Conservation (phyloP, 1,284 basidiomycete species). For the Apiotrichum laibachii region DNA sequence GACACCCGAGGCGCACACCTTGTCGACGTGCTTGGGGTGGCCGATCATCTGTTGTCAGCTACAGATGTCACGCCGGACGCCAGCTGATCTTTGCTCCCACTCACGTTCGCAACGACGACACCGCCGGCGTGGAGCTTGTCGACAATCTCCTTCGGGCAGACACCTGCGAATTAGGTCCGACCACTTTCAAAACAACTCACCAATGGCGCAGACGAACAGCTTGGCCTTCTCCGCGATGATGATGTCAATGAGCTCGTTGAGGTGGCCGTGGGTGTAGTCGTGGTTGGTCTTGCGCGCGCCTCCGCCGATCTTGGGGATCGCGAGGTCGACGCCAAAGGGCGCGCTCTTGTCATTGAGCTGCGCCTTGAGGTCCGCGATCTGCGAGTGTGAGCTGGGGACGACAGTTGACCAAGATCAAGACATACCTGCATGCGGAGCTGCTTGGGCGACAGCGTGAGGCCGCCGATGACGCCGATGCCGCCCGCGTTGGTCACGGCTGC, state of each 20-base stretch:
- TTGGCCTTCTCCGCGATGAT: conserved; percentile 80
- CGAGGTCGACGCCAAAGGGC: conserved; percentile 82
- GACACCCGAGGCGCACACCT: conserved; percentile 73
- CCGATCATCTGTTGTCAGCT: conserved; percentile 68
- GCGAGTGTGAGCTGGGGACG: too few relatives aligned
- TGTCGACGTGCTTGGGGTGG: conserved; percentile 77
- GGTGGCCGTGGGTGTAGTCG: conserved; percentile 65
- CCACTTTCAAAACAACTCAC: too few relatives aligned
- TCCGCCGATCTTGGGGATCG: conserved; percentile 77
- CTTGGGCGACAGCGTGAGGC: conserved; percentile 50
- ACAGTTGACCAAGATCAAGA: too few relatives aligned
- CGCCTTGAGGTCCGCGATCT: conserved; percentile 72
- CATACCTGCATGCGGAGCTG: conserved; percentile 37
- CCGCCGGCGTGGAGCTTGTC: conserved; percentile 75
- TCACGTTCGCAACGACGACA: conserved; percentile 75
- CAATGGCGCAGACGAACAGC: conserved; percentile 77
- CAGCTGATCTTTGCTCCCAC: background rate
- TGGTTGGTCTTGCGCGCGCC: conserved; percentile 77
- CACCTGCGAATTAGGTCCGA: conserved; percentile 45
- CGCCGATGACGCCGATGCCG: conserved; percentile 82
- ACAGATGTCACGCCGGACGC: too few relatives aligned
- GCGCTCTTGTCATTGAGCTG: conserved; percentile 56
- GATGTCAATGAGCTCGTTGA: conserved; percentile 68
- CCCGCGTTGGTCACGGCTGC: conserved; percentile 75
- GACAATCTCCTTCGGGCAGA: conserved; percentile 73